phyloP scores from a whole-genome alignment of 1,284 basidiomycete genomes.

The Ceratobasidium theobromae region DNA sequence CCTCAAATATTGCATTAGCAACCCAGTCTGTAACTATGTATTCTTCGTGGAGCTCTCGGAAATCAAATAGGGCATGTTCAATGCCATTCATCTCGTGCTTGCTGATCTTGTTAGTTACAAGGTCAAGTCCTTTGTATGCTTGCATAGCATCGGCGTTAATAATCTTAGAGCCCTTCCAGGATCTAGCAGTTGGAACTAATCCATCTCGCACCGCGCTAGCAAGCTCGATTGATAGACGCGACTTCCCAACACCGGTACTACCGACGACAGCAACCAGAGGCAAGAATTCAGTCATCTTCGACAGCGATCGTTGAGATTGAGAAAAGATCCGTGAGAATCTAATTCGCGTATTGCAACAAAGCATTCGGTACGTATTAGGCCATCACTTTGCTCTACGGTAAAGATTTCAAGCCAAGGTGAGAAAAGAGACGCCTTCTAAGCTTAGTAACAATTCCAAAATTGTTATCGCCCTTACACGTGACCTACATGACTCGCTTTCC shows the following conservation, averaged over 20 bases:
- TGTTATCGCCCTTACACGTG: too few relatives aligned
- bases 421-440: too few relatives aligned
- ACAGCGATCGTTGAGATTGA: slow-evolving; percentile 40
- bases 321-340: neutral
- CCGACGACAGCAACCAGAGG: slow-evolving; percentile 87
- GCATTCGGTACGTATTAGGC: neutral
- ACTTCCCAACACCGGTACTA: slow-evolving; percentile 97
- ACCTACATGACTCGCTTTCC: neutral
- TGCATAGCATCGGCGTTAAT: slow-evolving; percentile 99
- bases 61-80: slow-evolving; percentile 86
- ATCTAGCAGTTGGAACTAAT: neutral
- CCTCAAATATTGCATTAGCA: slow-evolving; percentile 66
- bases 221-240: slow-evolving; percentile 86
- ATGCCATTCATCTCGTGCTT: slow-evolving; percentile 74
- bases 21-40: slow-evolving; percentile 89
- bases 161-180: slow-evolving; percentile 66
- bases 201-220: slow-evolving; percentile 55
- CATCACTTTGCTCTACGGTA: too few relatives aligned
- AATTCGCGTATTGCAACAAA: neutral
- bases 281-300: neutral
- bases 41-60: slow-evolving; percentile 82
- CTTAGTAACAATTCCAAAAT: too few relatives aligned
- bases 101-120: slow-evolving; percentile 95
- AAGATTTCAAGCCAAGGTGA: too few relatives aligned
- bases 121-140: slow-evolving; percentile 89